Percentiles rank a stretch among this genome's conserved stretches.
phyloP scores from a whole-genome alignment of 805 yeast genomes.

The Sugiyamaella americana region DNA sequence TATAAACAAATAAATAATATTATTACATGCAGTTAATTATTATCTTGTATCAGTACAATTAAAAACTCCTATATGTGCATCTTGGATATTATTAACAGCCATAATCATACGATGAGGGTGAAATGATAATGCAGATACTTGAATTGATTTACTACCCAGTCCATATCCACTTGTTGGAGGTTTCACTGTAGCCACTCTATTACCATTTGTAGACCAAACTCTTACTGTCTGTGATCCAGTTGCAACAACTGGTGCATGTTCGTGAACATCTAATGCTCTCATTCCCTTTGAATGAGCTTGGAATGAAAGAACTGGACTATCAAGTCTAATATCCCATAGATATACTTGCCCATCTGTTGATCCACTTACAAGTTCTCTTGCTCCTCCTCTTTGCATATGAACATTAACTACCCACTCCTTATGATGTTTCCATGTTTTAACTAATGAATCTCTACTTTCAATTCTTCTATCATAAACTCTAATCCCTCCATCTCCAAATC shows the following conservation, averaged over 20 bases:
- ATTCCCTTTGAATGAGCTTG: slow-evolving; percentile 45
- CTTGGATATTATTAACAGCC: slow-evolving; percentile 79
- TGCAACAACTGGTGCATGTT: slow-evolving; percentile 91
- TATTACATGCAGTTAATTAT: too few relatives aligned
- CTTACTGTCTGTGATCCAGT: slow-evolving; percentile 78
- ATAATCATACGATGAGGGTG: slow-evolving; percentile 95
- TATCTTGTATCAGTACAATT: slow-evolving; percentile 12
- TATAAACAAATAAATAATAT: too few relatives aligned
- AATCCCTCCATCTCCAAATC: slow-evolving; percentile 84
- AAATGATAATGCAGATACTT: slow-evolving; percentile 61
- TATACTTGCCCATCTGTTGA: slow-evolving; percentile 70
- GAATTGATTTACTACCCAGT: slow-evolving; percentile 35
- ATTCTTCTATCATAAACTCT: slow-evolving; percentile 87
- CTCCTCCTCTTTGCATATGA: slow-evolving; percentile 96
- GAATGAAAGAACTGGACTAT: slow-evolving; percentile 62
- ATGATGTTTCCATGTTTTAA: slow-evolving; percentile 61
- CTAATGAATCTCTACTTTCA: slow-evolving; percentile 80
- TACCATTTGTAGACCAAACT: slow-evolving; percentile 83
- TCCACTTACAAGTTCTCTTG: slow-evolving; percentile 81
- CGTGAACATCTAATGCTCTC: slow-evolving; percentile 79
- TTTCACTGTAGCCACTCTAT: slow-evolving; percentile 55
- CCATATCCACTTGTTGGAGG: slow-evolving; percentile 33
- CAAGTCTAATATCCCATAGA: slow-evolving; percentile 80
- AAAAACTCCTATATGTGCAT: slow-evolving; percentile 46
- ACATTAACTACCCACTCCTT: slow-evolving; percentile 56